Percentiles rank a stretch among this genome's conserved stretches.
Evolutionary conservation across 352 stramenopile genomes (phyloP).

Genomic region (Plasmopara muralis): DNA sequence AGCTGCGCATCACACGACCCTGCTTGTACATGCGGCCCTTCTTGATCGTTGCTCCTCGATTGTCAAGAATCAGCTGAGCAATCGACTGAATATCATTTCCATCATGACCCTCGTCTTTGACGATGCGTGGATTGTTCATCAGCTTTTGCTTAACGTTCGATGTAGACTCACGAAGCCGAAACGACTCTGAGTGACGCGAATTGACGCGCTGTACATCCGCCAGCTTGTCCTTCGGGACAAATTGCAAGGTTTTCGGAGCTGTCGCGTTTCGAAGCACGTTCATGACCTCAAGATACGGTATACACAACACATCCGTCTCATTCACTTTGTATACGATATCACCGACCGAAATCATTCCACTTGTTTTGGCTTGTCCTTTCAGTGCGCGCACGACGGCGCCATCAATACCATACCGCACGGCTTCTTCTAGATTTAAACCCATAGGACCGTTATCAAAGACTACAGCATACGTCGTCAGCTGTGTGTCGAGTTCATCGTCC

Average conservation of each 20-base stretch:
- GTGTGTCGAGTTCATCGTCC: constrained; percentile 58
- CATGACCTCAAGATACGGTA: constrained; percentile 84
- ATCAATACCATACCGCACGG: constrained; percentile 74
- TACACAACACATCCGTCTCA: constrained; percentile 74
- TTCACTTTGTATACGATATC: constrained; percentile 88
- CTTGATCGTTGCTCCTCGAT: constrained; percentile 82
- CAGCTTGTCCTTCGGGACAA: constrained; percentile 81
- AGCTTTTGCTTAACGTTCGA: constrained; percentile 57
- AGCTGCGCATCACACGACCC: constrained; percentile 72
- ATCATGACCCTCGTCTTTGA: constrained; percentile 69
- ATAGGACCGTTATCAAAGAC: constrained; percentile 82
- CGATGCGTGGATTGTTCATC: constrained; percentile 64
- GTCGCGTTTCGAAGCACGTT: constrained; percentile 59
- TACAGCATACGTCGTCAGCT: constrained; percentile 78
- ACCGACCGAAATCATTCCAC: constrained; percentile 72
- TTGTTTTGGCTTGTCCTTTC: constrained; percentile 79
- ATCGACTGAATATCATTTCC: constrained; percentile 76
- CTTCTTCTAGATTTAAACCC: constrained; percentile 82
- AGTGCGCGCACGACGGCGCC: constrained; percentile 72
- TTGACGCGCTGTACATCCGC: constrained; percentile 79
- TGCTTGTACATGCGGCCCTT: constrained; percentile 87
- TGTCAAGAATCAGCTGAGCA: constrained; percentile 76
- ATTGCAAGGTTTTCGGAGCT: constrained; percentile 72
- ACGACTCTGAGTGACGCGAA: constrained; percentile 74
- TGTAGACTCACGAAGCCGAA: constrained; percentile 54